Evolutionary conservation across 1,284 basidiomycete species (phyloP).

Genomic region (Ganoderma lingzhi): DNA sequence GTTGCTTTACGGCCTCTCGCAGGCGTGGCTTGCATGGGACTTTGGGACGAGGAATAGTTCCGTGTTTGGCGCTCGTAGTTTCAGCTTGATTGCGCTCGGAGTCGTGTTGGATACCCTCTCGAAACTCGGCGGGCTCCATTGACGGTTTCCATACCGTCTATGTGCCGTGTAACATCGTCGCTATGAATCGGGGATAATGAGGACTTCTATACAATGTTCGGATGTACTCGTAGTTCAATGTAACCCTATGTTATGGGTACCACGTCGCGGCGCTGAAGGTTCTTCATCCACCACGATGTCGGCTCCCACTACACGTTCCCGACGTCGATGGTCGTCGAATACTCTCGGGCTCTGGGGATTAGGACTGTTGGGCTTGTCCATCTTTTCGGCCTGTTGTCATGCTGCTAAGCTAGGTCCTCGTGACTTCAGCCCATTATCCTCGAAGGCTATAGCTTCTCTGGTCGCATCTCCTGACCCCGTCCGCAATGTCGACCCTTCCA

Average conservation of each 20-base stretch:
- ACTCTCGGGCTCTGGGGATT: conserved; percentile 14
- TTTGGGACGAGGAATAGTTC: conserved; percentile 54
- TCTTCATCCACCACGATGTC: conserved; percentile 29
- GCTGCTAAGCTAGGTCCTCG: conserved; percentile 39
- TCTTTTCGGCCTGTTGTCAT: conserved; percentile 17
- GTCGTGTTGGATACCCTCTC: conserved; percentile 68
- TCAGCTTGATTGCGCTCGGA: conserved; percentile 69
- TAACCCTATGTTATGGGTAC: conserved; percentile 27
- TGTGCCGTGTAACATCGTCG: background rate
- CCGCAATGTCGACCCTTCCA: conserved; percentile 68
- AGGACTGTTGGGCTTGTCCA: conserved; percentile 14
- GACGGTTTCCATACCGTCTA: background rate
- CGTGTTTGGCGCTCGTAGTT: conserved; percentile 70
- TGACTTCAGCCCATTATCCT: conserved; percentile 56
- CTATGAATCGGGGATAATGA: conserved; percentile 5
- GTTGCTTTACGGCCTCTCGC: conserved; percentile 52
- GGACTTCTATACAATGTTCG: background rate
- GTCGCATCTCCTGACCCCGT: conserved; percentile 66
- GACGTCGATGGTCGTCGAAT: conserved; percentile 5
- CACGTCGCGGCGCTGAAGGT: background rate
- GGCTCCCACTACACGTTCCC: conserved; percentile 3
- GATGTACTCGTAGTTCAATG: conserved; percentile 8
- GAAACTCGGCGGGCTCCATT: conserved; percentile 40
- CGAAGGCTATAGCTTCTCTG: conserved; percentile 59
- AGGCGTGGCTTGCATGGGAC: conserved; percentile 72